A percentile compares a stretch with the other conserved stretches of the same genome.
Conservation (phyloP, 495 filamentous ascomycete species). For the Usnea hakonensis region DNA sequence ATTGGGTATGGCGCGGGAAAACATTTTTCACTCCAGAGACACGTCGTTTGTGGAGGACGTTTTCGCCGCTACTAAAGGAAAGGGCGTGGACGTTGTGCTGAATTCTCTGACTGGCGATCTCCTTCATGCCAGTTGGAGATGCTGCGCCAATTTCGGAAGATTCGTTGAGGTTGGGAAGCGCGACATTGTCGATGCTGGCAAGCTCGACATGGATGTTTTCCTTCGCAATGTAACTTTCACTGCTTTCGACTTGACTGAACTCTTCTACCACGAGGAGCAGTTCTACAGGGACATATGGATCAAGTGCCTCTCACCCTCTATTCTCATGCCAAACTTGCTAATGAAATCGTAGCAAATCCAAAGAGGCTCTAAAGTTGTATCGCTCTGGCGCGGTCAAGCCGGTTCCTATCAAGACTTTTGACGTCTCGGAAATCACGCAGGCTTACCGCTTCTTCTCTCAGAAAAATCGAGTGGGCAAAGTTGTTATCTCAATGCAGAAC, state of each 20-base stretch:
- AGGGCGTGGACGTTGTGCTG: slow-evolving; percentile 46
- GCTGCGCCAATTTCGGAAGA: slow-evolving; percentile 43
- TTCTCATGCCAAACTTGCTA: background rate
- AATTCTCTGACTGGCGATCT: slow-evolving; percentile 47
- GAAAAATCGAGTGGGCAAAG: too few relatives aligned
- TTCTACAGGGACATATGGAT: background rate
- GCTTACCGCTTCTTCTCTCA: too few relatives aligned
- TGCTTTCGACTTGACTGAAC: background rate
- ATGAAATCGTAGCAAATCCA: background rate
- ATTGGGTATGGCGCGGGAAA: slow-evolving; percentile 30
- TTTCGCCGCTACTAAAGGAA: slow-evolving; percentile 37
- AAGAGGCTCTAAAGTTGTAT: too few relatives aligned
- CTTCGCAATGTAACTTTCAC: slow-evolving; percentile 27
- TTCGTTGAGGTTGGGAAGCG: slow-evolving; percentile 45
- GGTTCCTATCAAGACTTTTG: too few relatives aligned
- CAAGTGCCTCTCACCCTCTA: background rate
- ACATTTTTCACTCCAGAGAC: slow-evolving; percentile 44
- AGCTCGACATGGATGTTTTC: background rate
- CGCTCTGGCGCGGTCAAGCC: too few relatives aligned
- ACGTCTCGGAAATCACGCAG: too few relatives aligned
- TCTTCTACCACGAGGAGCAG: slow-evolving; percentile 6
- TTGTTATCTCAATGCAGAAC: too few relatives aligned
- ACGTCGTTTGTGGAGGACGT: slow-evolving; percentile 37
- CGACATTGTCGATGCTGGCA: slow-evolving; percentile 15
- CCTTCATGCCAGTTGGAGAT: slow-evolving; percentile 42